phyloP scores from a whole-genome alignment of 2,329 filamentous ascomycete genomes.

The Neocucurbitaria cava region DNA sequence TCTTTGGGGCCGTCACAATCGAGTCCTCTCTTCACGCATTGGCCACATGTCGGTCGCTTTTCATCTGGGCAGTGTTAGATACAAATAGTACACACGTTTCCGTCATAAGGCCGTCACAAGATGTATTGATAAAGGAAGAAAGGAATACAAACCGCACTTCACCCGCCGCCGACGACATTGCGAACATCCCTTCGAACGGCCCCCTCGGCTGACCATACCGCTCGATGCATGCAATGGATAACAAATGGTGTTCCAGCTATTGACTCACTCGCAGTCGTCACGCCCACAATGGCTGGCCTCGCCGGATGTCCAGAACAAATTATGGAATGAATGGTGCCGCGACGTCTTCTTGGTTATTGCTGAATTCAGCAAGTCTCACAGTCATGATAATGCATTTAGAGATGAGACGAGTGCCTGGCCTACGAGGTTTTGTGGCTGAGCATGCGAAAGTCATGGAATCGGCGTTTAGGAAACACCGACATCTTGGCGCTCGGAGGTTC shows the following conservation, averaged over 20 bases:
- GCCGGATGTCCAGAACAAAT: too few relatives aligned
- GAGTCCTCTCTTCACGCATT: conserved; percentile 32
- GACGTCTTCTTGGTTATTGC: too few relatives aligned
- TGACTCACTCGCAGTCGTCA: too few relatives aligned
- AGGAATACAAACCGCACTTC: conserved; percentile 34
- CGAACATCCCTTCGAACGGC: conserved; percentile 36
- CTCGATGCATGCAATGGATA: neutral
- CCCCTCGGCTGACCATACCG: conserved; percentile 37
- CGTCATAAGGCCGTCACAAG: too few relatives aligned
- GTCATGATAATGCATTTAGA: too few relatives aligned
- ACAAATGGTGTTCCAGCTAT: neutral
- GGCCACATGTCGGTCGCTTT: conserved; percentile 29
- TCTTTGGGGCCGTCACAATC: conserved; percentile 34
- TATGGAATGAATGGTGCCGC: too few relatives aligned
- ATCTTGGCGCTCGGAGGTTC: neutral
- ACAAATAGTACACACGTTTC: neutral
- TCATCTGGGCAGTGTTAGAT: conserved; percentile 27
- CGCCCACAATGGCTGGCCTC: too few relatives aligned
- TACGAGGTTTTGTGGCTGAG: neutral
- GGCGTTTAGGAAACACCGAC: neutral
- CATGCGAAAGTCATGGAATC: neutral
- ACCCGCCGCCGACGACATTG: conserved; percentile 36
- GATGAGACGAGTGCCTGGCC: neutral
- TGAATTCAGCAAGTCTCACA: too few relatives aligned
- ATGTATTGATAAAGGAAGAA: neutral